Conservation (phyloP, 176 grass and related monocot species). For the Tillandsia fasciculata region DNA sequence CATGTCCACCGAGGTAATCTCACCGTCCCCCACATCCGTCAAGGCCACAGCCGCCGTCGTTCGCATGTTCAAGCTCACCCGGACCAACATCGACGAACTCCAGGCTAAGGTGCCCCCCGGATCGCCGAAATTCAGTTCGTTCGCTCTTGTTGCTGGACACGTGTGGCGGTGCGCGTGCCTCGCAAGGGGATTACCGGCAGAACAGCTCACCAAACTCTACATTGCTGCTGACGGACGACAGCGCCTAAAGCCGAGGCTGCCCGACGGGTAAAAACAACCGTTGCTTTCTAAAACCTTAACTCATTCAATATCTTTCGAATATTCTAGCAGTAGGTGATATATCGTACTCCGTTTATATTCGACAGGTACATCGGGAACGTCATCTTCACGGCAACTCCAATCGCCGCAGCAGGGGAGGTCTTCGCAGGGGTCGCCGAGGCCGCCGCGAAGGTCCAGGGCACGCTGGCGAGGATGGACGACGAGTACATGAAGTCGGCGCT, state of each 20-base stretch:
- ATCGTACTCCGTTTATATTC: no score
- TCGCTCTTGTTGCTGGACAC: conserved; percentile 50
- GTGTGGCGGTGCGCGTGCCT: conserved; percentile 76
- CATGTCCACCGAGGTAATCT: conserved; percentile 26
- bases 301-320: no score
- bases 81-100: conserved; percentile 33
- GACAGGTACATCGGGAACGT: conserved; percentile 74
- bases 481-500: conserved; percentile 62
- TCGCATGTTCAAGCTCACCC: conserved; percentile 65
- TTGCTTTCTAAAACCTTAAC: no score
- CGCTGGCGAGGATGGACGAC: conserved; percentile 55
- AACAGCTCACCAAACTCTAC: conserved; percentile 75
- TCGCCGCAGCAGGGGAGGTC: conserved; percentile 50
- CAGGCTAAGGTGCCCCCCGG: conserved; percentile 23
- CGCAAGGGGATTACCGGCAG: conserved; percentile 42
- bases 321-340: no score
- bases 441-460: conserved; percentile 41
- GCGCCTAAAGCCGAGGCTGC: conserved; percentile 52
- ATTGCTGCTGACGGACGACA: conserved; percentile 59
- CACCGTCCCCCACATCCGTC: not conserved
- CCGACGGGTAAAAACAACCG: conserved; percentile 21
- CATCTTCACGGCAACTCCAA: conserved; percentile 75
- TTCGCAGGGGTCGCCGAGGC: not conserved
- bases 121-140: conserved; percentile 32
- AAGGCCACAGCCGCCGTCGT: conserved; percentile 38